These are phyloP conservation scores for Pichia sp. DNA, from an alignment of 1,139 yeast genomes.

Conservation along the genomic window DNA sequence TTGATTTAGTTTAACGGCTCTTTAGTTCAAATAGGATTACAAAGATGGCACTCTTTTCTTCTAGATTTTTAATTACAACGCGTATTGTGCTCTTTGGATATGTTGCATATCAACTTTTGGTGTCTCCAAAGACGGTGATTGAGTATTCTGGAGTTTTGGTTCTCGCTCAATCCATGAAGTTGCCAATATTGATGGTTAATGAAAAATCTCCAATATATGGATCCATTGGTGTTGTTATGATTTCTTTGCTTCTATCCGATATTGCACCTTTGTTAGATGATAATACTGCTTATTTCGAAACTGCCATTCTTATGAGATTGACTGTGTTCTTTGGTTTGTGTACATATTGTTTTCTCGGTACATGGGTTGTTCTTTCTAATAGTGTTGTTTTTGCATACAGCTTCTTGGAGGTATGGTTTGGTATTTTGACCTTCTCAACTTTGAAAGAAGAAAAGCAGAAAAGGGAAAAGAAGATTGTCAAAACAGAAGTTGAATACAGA, in stretches of 20 bases:
- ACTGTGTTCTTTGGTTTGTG: slow-evolving; percentile 46
- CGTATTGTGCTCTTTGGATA: slow-evolving; percentile 40
- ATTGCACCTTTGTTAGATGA: slow-evolving; percentile 50
- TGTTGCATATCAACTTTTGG: slow-evolving; percentile 36
- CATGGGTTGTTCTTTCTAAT: slow-evolving; percentile 43
- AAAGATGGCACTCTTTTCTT: slow-evolving; percentile 49
- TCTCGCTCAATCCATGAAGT: slow-evolving; percentile 48
- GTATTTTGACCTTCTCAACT: slow-evolving; percentile 53
- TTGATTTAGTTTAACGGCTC: no score
- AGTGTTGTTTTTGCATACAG: slow-evolving; percentile 53
- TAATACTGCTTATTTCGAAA: slow-evolving; percentile 51
- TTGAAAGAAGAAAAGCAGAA: slow-evolving; percentile 50
- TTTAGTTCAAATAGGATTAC: no score
- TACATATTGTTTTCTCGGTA: slow-evolving; percentile 34
- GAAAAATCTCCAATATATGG: slow-evolving; percentile 46
- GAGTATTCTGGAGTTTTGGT: slow-evolving; percentile 44
- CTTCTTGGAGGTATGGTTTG: slow-evolving; percentile 67
- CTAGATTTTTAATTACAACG: slow-evolving; percentile 39
- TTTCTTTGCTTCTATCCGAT: slow-evolving; percentile 41
- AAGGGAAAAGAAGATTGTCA: slow-evolving; percentile 28
- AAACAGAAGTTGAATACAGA: slow-evolving; percentile 30
- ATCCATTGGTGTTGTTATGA: slow-evolving; percentile 37
- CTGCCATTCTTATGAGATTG: slow-evolving; percentile 62
- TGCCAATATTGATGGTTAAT: slow-evolving; percentile 37
- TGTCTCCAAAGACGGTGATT: slow-evolving; percentile 33